phyloP scores from a whole-genome alignment of 2,329 filamentous ascomycete species.

The Fusarium sublunatum region DNA sequence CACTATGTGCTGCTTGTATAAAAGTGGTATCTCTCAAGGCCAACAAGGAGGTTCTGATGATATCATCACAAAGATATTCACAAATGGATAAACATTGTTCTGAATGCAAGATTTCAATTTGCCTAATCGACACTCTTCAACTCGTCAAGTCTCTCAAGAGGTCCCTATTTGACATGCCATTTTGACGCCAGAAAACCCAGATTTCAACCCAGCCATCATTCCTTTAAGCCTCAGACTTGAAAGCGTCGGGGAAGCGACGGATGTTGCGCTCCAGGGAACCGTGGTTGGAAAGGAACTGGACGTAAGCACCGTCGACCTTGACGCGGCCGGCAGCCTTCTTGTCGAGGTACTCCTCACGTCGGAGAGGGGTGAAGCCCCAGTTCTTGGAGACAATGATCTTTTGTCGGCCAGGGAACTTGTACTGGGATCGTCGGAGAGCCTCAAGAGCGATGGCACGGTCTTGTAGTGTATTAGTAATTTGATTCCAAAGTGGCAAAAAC shows the following conservation, averaged over 20 bases:
- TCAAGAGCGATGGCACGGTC: slow-evolving; percentile 94
- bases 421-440: slow-evolving; percentile 98
- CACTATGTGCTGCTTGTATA: neutral
- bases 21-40: neutral
- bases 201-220: slow-evolving; percentile 52
- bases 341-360: slow-evolving; percentile 96
- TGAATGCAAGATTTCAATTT: slow-evolving; percentile 51
- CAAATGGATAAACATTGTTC: slow-evolving; percentile 14
- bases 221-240: slow-evolving; percentile 69
- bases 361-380: slow-evolving; percentile 99
- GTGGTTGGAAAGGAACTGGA: slow-evolving; percentile 98
- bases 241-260: slow-evolving; percentile 93
- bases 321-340: slow-evolving; percentile 93
- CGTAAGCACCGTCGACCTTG: slow-evolving; percentile 98
- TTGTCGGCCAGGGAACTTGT: slow-evolving; percentile 99
- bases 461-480: slow-evolving; percentile 52
- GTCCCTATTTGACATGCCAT: slow-evolving; percentile 57
- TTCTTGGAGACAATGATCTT: slow-evolving; percentile 99
- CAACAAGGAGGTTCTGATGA: slow-evolving; percentile 1
- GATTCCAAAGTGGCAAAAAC: slow-evolving; percentile 20
- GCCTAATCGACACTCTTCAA: slow-evolving; percentile 50
- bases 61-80: slow-evolving; percentile 12
- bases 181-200: slow-evolving; percentile 60
- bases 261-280: slow-evolving; percentile 89
- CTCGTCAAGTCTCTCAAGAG: slow-evolving; percentile 48